Evolutionary conservation across 2,329 filamentous ascomycete genomes (phyloP), one percentile per base, ranked within the genome.

Genomic region (Colletotrichum godetiae): DNA sequence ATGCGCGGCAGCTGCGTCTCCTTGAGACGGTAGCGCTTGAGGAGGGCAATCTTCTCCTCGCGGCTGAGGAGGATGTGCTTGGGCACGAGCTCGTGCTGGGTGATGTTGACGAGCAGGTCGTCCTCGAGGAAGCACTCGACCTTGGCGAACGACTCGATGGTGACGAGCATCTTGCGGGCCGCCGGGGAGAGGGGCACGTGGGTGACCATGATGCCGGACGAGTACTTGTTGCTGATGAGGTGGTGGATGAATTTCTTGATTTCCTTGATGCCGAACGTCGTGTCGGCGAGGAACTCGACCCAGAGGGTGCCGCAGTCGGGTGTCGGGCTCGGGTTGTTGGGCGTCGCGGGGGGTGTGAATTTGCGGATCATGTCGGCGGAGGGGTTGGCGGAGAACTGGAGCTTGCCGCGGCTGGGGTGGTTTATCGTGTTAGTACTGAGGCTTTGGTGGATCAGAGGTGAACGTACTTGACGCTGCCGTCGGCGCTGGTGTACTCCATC

Each of bases 41-140:
- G 88, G 79, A 99, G 86, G 49, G 93, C 93, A 59, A 86, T 86
- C 89, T 98, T 98, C 88, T 99, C 97, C 79, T 97, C 95, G 58
- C 92, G 90, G 79, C 94, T 97, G 69, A 99, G 90, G 74, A 98
- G 86, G 49, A 98, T 92, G 81, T 99, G 97, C 82, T 94, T 95
- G 57, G 97, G 97, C 35, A 99, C 97, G 68, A 99, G 90, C 85
- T 98, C 96, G 86, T 99, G 97, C 83, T 95, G 94, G 73, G 96
- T 98, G 83, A 99, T 98, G 86, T 99, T 99, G 84, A 99, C 95
- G 73, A 98, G 89, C 78, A 99, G 85, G 84, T 99, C 97, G 82
- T 97, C 93, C 87, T 98, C 97, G 78, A 96, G 91, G 86, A 99
- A 99, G 81, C 95, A 94, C 87, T 99, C 97, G 80, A 98, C 94